Base-by-base conservation (phyloP, 2,329 filamentous ascomycete species). In the Diaporthe eres region DNA sequence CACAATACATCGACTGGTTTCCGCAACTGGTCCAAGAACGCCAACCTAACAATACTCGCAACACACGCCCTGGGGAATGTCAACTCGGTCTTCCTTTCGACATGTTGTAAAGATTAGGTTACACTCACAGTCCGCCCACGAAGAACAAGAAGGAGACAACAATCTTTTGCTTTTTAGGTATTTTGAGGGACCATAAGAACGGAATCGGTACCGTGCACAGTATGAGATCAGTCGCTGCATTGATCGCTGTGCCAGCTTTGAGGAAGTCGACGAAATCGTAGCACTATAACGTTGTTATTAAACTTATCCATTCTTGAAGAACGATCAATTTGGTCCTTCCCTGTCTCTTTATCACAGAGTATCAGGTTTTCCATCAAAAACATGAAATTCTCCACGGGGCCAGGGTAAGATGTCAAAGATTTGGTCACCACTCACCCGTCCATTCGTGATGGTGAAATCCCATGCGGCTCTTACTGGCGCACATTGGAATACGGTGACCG, bases 81-180 rank as follows among this genome's bases (percentile, higher is more conserved):
- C 31, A 53, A 31, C 9, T 25, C 3, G 19, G 22, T 49, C 6
- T 39, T 68, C 22, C 31, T 39, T 1, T 9, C 22, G 19, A 19
- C 9, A 25, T 17, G 2, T 10, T n/a, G 22, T n/a, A 7, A 12
- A 47, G 4, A 8, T 13, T 2, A 51, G 28, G 0, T 2, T 13
- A 37, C 25, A 68, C 63, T 51, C 28, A 68, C 63, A 68, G 13
- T 3, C 63, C 63, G 25, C 63, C 47, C 13, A 68, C 28, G 47
- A 68, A 68, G 31, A 68, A 68, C 31, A 68, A 39, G 12, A 37
- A 68, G 31, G 63, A 68, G 10, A 68, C 31, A 68, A 68, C 12
- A 17, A 68, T 39, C 22, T 53, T 68, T 13, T 68, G 63, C 63
- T 25, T 51, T 25, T 53, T 68, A 1, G 63, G 44, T 37, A 68